Percentiles rank a stretch among this genome's conserved stretches.
Evolutionary conservation across 176 grass and related monocot species (phyloP).

Genomic region (Eleusine indica): DNA sequence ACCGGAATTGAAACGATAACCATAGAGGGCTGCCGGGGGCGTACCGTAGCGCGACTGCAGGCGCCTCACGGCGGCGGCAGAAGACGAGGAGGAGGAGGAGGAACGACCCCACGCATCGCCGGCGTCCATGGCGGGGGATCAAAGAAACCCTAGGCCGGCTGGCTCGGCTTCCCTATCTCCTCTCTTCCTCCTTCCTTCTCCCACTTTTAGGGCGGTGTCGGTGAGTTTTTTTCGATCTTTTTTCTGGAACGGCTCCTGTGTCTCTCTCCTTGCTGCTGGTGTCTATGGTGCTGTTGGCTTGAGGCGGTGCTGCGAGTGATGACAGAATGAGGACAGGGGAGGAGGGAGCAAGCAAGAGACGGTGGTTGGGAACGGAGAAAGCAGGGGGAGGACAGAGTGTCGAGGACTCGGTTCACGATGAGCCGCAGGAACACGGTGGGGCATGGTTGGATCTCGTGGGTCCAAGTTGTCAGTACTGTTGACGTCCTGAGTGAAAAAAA

Average conservation of each 20-base stretch:
- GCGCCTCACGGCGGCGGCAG: constrained; percentile 56
- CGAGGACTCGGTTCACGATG: background rate
- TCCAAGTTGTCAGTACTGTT: too few relatives aligned
- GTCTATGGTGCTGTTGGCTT: background rate
- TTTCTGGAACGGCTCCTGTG: background rate
- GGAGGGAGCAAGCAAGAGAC: background rate
- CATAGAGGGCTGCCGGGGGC: background rate
- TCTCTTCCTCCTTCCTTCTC: background rate
- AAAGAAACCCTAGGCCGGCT: constrained; percentile 40
- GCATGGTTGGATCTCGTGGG: too few relatives aligned
- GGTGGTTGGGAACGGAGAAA: background rate
- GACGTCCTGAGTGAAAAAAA: too few relatives aligned
- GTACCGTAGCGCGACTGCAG: constrained; percentile 77
- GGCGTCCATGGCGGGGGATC: constrained; percentile 45
- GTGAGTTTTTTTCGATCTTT: background rate
- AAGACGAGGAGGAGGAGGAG: constrained; percentile 37
- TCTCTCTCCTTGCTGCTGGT: background rate
- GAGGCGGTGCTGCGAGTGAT: background rate
- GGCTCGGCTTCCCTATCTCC: background rate
- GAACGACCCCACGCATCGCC: constrained; percentile 64
- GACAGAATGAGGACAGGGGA: background rate
- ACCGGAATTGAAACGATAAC: background rate
- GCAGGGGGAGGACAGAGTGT: background rate
- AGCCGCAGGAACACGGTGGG: background rate
- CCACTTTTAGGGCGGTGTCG: constrained; percentile 1